phyloP scores from a whole-genome alignment of 1,139 yeast genomes.

The Geotrichum aggregatum region DNA sequence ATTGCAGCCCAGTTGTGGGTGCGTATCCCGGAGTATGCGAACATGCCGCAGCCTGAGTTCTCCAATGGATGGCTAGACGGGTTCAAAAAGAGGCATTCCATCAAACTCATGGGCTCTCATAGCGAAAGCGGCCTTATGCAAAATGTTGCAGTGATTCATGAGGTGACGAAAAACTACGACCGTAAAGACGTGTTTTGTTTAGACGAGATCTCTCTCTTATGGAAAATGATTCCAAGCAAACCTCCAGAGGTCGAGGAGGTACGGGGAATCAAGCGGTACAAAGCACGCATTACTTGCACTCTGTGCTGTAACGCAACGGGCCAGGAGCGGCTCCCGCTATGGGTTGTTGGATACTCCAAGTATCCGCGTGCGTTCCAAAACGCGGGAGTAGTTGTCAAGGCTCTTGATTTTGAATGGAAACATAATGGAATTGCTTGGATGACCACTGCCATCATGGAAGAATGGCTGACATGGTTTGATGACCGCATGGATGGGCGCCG shows the following conservation, averaged over 20 bases:
- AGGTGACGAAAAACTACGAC: conserved; percentile 16
- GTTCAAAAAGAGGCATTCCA: conserved; percentile 20
- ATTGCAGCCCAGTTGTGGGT: conserved; percentile 20
- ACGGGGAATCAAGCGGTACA: conserved; percentile 17
- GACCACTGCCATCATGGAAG: conserved; percentile 21
- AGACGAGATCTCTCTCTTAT: conserved; percentile 18
- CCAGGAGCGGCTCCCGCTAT: conserved; percentile 17
- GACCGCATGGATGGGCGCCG: conserved; percentile 15
- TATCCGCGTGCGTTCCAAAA: conserved; percentile 19
- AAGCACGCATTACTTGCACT: conserved; percentile 18
- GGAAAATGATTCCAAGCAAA: conserved; percentile 20
- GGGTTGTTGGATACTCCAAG: conserved; percentile 20
- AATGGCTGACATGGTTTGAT: conserved; percentile 20
- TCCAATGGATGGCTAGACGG: conserved; percentile 21
- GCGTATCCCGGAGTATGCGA: conserved; percentile 18
- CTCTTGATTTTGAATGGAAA: conserved; percentile 21
- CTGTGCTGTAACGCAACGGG: conserved; percentile 20
- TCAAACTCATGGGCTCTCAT: conserved; percentile 15
- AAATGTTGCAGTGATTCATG: conserved; percentile 18
- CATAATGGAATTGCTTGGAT: conserved; percentile 21
- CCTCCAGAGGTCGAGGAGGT: conserved; percentile 20
- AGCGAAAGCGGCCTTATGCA: conserved; percentile 17
- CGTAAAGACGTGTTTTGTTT: conserved; percentile 15
- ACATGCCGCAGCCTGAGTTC: conserved; percentile 18
- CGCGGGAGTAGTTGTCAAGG: conserved; percentile 19